These are phyloP conservation scores for thale cress (Arabidopsis thaliana) DNA, from an alignment of 345 rosid genomes.

Conservation along the genomic window TAIR10.1 NC_003074.8:9341001-9341500, in stretches of 20 bases:
- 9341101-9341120: slow-evolving; percentile 94
- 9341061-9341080: slow-evolving; percentile 87
- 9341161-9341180: slow-evolving; percentile 94
- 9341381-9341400: neutral
- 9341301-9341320: slow-evolving; percentile 71
- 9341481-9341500: neutral
- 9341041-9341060: slow-evolving; percentile 83
- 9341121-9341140: slow-evolving; percentile 97
- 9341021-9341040: slow-evolving; percentile 79
- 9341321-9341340: slow-evolving; percentile 28
- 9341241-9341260: slow-evolving; percentile 98
- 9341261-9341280: slow-evolving; percentile 96
- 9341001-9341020: slow-evolving; percentile 85
- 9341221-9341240: slow-evolving; percentile 87
- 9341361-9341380: neutral
- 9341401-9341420: neutral
- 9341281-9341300: slow-evolving; percentile 91
- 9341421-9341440: slow-evolving; percentile 1
- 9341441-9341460: neutral
- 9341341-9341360: slow-evolving; percentile 26
- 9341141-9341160: slow-evolving; percentile 91
- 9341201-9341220: slow-evolving; percentile 96
- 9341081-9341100: slow-evolving; percentile 92
- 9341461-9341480: neutral
- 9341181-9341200: slow-evolving; percentile 99